phyloP scores from a whole-genome alignment of 1,139 yeast species.

The Blastobotrys apis region DNA sequence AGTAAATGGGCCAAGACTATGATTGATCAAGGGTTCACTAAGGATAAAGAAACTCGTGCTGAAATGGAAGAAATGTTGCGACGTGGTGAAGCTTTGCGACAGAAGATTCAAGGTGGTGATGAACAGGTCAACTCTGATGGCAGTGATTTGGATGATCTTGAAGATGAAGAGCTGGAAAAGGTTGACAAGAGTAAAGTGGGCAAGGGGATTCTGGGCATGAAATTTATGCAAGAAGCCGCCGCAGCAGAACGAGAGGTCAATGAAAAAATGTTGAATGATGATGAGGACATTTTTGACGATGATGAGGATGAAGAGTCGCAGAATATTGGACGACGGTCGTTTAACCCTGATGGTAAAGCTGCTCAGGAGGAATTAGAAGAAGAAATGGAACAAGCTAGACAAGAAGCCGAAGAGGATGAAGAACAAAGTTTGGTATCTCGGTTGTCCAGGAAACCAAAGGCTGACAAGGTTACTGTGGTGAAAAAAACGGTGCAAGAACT shows the following conservation, averaged over 20 bases:
- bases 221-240: constrained; percentile 88
- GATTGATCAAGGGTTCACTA: constrained; percentile 85
- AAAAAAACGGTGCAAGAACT: constrained; percentile 10
- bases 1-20: constrained; percentile 82
- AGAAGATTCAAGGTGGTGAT: constrained; percentile 75
- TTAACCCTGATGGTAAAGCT: constrained; percentile 64
- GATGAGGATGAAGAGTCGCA: constrained; percentile 40
- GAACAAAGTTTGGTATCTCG: constrained; percentile 40
- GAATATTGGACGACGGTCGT: constrained; percentile 78
- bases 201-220: constrained; percentile 89
- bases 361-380: constrained; percentile 40
- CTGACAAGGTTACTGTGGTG: constrained; percentile 11
- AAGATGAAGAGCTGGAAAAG: constrained; percentile 39
- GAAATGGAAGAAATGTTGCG: constrained; percentile 93
- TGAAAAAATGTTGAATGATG: constrained; percentile 35
- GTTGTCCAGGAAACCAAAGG: constrained; percentile 11
- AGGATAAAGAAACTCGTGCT: constrained; percentile 75
- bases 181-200: constrained; percentile 48
- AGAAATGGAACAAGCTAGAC: constrained; percentile 33
- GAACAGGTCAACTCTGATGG: constrained; percentile 47
- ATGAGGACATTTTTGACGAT: constrained; percentile 38
- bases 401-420: constrained; percentile 48
- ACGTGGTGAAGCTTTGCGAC: constrained; percentile 73
- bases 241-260: constrained; percentile 47
- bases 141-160: constrained; percentile 45